Percentiles rank a stretch among this genome's conserved stretches.
Evolutionary conservation across 768 basidiomycete species (phyloP).

Genomic region (Rickenella mellea): DNA sequence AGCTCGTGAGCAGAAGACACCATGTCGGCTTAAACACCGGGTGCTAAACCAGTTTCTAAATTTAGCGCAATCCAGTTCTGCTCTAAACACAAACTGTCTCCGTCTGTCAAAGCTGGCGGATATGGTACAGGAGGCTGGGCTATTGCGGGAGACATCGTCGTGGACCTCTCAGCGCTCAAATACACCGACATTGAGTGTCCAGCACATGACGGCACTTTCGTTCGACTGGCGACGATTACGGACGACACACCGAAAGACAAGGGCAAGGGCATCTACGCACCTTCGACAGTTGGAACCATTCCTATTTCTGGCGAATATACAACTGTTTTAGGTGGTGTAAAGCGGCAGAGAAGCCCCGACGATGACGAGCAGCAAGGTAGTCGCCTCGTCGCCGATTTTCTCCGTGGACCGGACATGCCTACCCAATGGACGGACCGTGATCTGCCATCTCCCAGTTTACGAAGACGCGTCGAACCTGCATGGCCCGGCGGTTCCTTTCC

Average conservation of each 20-base stretch:
- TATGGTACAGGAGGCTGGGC: constrained; percentile 90
- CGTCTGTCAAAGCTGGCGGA: constrained; percentile 83
- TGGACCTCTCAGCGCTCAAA: constrained; percentile 65
- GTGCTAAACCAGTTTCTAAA: not conserved
- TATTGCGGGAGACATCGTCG: constrained; percentile 75
- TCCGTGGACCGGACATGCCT: constrained; percentile 9
- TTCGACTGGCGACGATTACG: constrained; percentile 49
- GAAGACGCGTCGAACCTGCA: not conserved
- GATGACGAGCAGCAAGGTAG: constrained; percentile 39
- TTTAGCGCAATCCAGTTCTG: constrained; percentile 66
- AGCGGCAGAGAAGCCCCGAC: constrained; percentile 40
- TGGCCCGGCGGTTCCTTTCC: not conserved
- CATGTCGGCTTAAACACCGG: not conserved
- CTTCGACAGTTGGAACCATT: not conserved
- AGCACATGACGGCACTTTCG: constrained; percentile 34
- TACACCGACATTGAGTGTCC: constrained; percentile 64
- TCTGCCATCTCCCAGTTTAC: constrained; percentile 16
- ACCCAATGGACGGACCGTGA: constrained; percentile 8
- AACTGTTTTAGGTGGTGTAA: constrained; percentile 20
- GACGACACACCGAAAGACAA: constrained; percentile 49
- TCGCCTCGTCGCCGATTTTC: constrained; percentile 3
- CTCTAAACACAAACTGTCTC: constrained; percentile 52
- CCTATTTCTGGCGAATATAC: not conserved
- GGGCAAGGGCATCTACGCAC: constrained; percentile 13
- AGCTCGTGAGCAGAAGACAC: constrained; percentile 48